phyloP scores from a whole-genome alignment of 1,139 yeast species.

The Suhomyces coccinellae region DNA sequence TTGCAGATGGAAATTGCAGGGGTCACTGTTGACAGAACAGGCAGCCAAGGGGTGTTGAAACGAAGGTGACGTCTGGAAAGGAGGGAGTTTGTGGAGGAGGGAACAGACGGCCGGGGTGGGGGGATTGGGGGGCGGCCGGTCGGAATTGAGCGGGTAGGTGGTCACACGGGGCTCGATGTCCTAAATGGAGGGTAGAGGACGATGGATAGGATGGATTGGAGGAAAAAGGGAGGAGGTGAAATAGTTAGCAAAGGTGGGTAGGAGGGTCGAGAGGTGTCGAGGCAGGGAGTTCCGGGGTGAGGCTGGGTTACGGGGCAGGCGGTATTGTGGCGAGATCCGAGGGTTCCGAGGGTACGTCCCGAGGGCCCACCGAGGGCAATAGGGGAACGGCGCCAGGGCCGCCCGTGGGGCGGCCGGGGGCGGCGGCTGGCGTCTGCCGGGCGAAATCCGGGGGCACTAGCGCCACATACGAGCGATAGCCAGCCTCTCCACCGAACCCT shows the following conservation, averaged over 20 bases:
- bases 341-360: not conserved
- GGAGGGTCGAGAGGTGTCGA: constrained; percentile 1
- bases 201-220: not conserved
- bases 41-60: not conserved
- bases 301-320: not conserved
- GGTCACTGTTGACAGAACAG: not conserved
- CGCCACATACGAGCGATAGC: too few species aligned
- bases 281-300: constrained; percentile 3
- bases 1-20: too few species aligned
- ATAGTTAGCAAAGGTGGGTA: not conserved
- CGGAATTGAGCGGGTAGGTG: not conserved
- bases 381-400: not conserved
- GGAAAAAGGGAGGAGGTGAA: not conserved
- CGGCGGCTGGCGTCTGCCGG: too few species aligned
- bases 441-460: too few species aligned
- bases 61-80: not conserved
- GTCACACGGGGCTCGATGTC: not conserved
- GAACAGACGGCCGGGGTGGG: not conserved
- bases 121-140: not conserved
- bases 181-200: not conserved
- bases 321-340: not conserved
- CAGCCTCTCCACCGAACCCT: too few species aligned
- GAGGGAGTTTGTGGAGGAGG: not conserved
- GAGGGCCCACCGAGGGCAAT: too few species aligned
- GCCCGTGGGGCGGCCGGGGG: too few species aligned